Conservation (phyloP, 2,329 filamentous ascomycete species). For the Trichoderma citrinoviride region DNA sequence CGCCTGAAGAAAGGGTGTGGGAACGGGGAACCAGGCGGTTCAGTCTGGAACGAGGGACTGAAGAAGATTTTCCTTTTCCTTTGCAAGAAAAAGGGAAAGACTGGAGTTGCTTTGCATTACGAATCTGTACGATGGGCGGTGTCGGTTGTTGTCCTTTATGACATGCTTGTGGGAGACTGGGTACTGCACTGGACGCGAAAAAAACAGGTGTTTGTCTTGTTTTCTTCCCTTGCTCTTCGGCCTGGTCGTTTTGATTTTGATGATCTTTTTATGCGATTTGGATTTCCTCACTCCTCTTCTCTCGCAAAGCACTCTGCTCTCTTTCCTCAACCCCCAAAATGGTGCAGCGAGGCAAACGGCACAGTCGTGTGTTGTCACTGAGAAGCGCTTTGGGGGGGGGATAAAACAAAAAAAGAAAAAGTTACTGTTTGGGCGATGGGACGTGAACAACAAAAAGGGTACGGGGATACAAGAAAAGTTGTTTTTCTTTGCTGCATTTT, state of each 20-base stretch:
- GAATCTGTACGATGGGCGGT: conserved; percentile 21
- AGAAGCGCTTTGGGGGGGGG: neutral
- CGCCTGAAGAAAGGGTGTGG: neutral
- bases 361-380: neutral
- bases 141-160: conserved; percentile 6
- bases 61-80: neutral
- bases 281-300: conserved; percentile 4
- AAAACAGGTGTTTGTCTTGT: conserved; percentile 13
- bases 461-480: conserved; percentile 25
- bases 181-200: conserved; percentile 6
- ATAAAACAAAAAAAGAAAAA: neutral
- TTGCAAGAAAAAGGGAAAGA: neutral
- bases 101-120: neutral
- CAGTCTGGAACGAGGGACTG: neutral
- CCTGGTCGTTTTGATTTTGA: neutral
- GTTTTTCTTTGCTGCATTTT: neutral
- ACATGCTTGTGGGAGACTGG: conserved; percentile 19
- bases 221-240: neutral
- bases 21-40: neutral
- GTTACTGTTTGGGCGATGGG: conserved; percentile 10
- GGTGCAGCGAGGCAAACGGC: neutral
- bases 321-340: neutral
- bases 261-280: conserved; percentile 1
- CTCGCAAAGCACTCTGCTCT: neutral
- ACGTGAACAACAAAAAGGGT: conserved; percentile 15